Evolutionary conservation across 2,329 filamentous ascomycete species (phyloP).

Genomic region (Paraconiothyrium brasiliense): DNA sequence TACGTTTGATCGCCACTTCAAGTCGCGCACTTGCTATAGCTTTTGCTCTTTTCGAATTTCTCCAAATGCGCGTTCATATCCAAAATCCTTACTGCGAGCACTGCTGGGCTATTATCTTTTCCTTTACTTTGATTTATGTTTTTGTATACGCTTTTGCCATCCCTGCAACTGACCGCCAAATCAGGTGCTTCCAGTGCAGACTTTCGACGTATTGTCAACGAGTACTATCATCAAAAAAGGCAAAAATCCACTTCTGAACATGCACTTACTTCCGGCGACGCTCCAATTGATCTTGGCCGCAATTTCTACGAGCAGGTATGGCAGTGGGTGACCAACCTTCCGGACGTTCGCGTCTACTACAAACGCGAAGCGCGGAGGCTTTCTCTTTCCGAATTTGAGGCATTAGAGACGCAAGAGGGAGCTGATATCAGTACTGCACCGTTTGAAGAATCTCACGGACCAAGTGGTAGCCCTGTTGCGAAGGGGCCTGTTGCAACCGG

Average conservation of each 20-base stretch:
- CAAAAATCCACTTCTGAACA: conserved; percentile 13
- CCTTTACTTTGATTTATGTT: neutral
- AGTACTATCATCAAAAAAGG: conserved; percentile 44
- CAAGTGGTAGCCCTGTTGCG: neutral
- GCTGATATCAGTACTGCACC: neutral
- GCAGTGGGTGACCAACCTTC: conserved; percentile 65
- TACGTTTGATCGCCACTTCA: conserved; percentile 49
- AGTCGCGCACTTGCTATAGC: neutral
- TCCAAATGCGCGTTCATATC: neutral
- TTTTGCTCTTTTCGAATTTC: conserved; percentile 11
- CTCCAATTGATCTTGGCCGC: conserved; percentile 53
- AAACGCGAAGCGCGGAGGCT: conserved; percentile 48
- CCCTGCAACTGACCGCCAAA: conserved; percentile 14
- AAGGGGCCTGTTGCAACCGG: conserved; percentile 7
- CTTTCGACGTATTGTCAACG: conserved; percentile 50
- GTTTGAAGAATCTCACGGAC: neutral
- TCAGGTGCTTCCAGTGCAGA: conserved; percentile 53
- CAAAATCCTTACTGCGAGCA: neutral
- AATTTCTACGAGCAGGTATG: conserved; percentile 64
- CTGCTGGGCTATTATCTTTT: neutral
- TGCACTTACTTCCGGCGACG: conserved; percentile 6
- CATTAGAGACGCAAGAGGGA: conserved; percentile 33
- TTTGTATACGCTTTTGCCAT: neutral
- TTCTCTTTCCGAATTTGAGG: conserved; percentile 44
- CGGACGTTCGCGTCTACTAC: conserved; percentile 64